Percentiles rank a stretch among this genome's conserved stretches.
These are phyloP conservation scores for Pulicaria dysenterica DNA, from an alignment of 129 eudicot genomes.

Conservation along the genomic window DNA sequence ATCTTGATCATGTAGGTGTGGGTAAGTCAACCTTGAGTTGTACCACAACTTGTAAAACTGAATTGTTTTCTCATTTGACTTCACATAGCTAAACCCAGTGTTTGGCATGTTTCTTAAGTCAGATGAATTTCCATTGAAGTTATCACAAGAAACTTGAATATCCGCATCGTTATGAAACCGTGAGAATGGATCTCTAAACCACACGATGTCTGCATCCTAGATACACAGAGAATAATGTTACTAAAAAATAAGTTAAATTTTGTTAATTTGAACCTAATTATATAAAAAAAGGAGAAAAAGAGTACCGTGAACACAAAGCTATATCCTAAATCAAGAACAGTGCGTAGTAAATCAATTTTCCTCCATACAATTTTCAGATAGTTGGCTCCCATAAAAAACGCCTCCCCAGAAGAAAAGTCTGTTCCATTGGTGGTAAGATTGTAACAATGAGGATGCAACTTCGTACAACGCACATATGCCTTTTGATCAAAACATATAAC, in stretches of 20 bases:
- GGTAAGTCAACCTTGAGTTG: constrained; percentile 24
- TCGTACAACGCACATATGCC: constrained; percentile 26
- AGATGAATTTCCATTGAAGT: constrained; percentile 8
- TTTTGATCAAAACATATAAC: constrained; percentile 30
- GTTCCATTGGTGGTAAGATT: constrained; percentile 23
- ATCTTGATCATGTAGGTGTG: constrained; percentile 22
- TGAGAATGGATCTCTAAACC: constrained; percentile 32
- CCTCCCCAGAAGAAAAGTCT: constrained; percentile 25
- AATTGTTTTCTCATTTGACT: constrained; percentile 27
- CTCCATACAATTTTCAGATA: constrained; percentile 33
- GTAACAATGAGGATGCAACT: constrained; percentile 32
- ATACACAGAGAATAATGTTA: background rate
- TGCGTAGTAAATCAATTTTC: constrained; percentile 27
- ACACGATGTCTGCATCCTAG: constrained; percentile 31
- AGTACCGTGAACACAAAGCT: constrained; percentile 34
- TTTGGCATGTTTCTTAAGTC: constrained; percentile 27
- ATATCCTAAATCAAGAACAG: constrained; percentile 24
- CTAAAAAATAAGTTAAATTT: background rate
- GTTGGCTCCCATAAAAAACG: constrained; percentile 23
- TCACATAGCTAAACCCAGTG: constrained; percentile 23
- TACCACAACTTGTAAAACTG: constrained; percentile 28
- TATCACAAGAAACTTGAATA: constrained; percentile 19
- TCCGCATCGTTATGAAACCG: constrained; percentile 19
- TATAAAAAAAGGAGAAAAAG: background rate
- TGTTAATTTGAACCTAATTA: background rate